phyloP scores from a whole-genome alignment of 1,284 basidiomycete species.

The Ceratobasidium theobromae region DNA sequence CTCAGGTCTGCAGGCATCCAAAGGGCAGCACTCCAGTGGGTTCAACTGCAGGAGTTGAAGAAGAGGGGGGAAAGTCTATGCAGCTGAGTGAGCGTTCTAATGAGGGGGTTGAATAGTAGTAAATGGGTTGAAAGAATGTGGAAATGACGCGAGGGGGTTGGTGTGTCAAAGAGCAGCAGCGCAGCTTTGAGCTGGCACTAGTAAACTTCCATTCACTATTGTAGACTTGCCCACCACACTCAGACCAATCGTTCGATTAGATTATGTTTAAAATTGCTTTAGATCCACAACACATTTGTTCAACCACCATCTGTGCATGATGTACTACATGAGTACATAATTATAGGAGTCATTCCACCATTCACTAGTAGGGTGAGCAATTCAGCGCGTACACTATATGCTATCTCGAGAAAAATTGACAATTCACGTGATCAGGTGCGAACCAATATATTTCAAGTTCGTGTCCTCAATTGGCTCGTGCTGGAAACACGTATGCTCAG shows the following conservation, averaged over 20 bases:
- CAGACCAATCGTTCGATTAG: background rate
- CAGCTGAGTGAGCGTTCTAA: no score
- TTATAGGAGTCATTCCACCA: conserved; percentile 11
- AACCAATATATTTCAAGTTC: no score
- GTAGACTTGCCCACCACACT: no score
- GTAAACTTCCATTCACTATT: no score
- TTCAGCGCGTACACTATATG: background rate
- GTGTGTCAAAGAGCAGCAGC: no score
- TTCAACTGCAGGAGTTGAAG: background rate
- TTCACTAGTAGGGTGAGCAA: background rate
- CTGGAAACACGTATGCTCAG: no score
- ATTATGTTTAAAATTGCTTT: background rate
- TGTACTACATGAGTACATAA: background rate
- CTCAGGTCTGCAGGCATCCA: background rate
- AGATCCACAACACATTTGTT: background rate
- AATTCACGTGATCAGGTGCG: background rate
- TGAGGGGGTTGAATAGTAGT: no score
- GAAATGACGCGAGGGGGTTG: no score
- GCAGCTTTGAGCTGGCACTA: no score
- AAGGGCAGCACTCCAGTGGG: background rate
- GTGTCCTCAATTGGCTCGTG: no score
- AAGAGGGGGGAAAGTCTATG: background rate
- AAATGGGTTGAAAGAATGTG: no score
- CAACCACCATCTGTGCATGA: background rate
- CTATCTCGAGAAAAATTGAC: background rate